Evolutionary conservation across 2,329 filamentous ascomycete species (phyloP), one percentile per base, ranked within the genome.

Genomic region (Fusarium anguioides): DNA sequence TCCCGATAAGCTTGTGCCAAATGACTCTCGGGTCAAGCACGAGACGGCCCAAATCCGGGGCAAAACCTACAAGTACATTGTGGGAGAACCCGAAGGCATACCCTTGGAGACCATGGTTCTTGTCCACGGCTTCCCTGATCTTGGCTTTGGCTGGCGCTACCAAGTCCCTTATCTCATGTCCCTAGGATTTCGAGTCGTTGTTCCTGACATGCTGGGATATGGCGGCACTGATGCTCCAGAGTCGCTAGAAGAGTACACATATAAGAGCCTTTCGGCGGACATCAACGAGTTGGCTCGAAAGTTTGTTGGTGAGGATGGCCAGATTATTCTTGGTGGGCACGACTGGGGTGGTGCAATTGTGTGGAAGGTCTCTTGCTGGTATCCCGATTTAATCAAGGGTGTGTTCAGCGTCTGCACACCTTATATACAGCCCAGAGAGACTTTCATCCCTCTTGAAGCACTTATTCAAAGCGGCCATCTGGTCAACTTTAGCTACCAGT

Each of bases 261-360:
- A 88, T 75, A 96, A 93, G 81, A 87, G 84, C 66, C 87, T 91
- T 60, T 85, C 91, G 18, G 87, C 89, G 53, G 93, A 97, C 74
- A 85, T 98, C 68, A 89, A 88, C 21, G 89, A 88, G 63, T 84
- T 98, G 23, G 88, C 91, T 8, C 81, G 80, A 60, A 84, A 89
- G 65, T 79, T 82, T 53, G 79, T 81, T 26, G 78, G 82, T 51
- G 23, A 54, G 12, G 51, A 81, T 77, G 75, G 75, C 10, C 80
- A 80, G 55, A 90, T 97, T 73, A 89, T 97, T 56, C 85, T 97
- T 15, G 93, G 94, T 46, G 95, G 94, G 9, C 95, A 97, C 80
- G 95, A 98, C 79, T 97, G 95, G 92, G 95, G 95, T 76, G 94
- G 92, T 71, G 83, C 85, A 4, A 82, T 94, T 26, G 89, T 91